A percentile compares a stretch with the other conserved stretches of the same genome.
phyloP scores from a whole-genome alignment of 345 rosid genomes.

The Eucalyptus cloeziana region DNA sequence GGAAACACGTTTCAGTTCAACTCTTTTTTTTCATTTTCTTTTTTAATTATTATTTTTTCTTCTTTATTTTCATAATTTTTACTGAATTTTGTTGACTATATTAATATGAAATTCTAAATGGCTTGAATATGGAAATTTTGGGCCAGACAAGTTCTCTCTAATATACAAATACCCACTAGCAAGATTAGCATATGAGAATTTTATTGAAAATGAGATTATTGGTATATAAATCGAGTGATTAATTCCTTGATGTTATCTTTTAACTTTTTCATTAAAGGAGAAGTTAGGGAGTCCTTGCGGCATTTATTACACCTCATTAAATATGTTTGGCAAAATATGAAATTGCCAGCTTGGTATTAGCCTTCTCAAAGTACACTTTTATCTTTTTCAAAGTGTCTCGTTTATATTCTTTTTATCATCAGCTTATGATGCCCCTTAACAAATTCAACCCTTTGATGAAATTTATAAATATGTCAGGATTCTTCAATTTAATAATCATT shows the following conservation, averaged over 20 bases:
- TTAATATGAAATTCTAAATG: background rate
- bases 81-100: background rate
- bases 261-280: background rate
- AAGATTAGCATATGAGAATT: rapidly evolving
- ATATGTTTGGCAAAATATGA: background rate
- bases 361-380: background rate
- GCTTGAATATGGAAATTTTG: background rate
- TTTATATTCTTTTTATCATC: background rate
- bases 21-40: background rate
- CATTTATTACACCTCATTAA: background rate
- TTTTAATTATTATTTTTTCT: background rate
- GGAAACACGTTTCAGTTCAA: background rate
- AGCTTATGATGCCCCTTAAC: rapidly evolving
- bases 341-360: background rate
- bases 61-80: background rate
- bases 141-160: background rate
- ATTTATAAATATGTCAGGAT: background rate
- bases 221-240: background rate
- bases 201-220: background rate
- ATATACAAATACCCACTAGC: background rate
- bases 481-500: background rate
- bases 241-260: background rate
- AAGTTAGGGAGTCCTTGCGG: background rate
- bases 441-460: background rate
- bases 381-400: background rate